These are phyloP conservation scores for Mycena latifolia DNA, from an alignment of 768 basidiomycete genomes.

Conservation along the genomic window DNA sequence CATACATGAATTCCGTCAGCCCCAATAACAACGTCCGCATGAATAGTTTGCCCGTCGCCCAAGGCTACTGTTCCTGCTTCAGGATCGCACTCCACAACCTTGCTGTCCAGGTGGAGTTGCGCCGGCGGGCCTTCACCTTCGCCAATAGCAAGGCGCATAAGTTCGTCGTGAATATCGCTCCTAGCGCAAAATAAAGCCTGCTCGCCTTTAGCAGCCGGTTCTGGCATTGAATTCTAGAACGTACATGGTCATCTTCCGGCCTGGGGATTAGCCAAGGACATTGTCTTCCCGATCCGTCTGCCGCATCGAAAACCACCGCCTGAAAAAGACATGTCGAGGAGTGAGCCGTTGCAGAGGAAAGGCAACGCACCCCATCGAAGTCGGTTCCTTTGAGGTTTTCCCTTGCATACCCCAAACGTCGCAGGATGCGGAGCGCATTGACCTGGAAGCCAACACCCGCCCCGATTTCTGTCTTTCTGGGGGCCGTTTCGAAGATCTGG, in stretches of 20 bases:
- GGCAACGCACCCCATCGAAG: slow-evolving; percentile 25
- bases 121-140: too few species aligned
- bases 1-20: too few species aligned
- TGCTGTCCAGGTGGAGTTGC: slow-evolving; percentile 20
- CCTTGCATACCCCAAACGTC: slow-evolving; percentile 6
- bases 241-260: not conserved
- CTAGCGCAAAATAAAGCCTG: slow-evolving; percentile 24
- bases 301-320: slow-evolving; percentile 11
- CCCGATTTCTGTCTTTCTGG: slow-evolving; percentile 21
- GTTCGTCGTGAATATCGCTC: slow-evolving; percentile 28
- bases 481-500: slow-evolving; percentile 25
- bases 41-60: slow-evolving; percentile 47
- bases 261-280: slow-evolving; percentile 4
- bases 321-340: not conserved
- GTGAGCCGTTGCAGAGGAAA: not conserved
- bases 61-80: slow-evolving; percentile 50
- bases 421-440: slow-evolving; percentile 21
- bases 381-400: slow-evolving; percentile 16
- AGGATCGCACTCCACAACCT: slow-evolving; percentile 32
- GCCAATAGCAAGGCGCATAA: slow-evolving; percentile 10
- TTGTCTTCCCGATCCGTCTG: not conserved
- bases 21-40: slow-evolving; percentile 51
- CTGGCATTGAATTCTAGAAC: not conserved
- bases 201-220: not conserved
- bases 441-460: slow-evolving; percentile 18